Conservation (phyloP, 2,329 filamentous ascomycete species). For the Seiridium cupressi region DNA sequence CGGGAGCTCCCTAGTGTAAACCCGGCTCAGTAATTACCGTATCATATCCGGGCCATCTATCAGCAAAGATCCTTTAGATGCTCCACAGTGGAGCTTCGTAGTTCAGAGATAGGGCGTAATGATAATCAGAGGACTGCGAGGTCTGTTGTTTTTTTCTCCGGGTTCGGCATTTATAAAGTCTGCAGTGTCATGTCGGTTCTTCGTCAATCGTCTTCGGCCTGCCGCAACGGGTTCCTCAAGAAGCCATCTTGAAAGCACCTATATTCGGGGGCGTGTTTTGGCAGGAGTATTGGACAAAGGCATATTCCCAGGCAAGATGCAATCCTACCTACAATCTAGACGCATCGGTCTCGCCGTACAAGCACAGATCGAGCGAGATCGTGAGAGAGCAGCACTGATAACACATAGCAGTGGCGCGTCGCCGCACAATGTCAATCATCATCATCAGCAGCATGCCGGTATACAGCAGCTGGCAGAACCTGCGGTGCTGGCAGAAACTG, state of each 20-base stretch:
- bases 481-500: background rate
- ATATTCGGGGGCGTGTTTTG: background rate
- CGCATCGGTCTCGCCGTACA: conserved; percentile 16
- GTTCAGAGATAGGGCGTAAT: conserved; percentile 1
- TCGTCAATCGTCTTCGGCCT: background rate
- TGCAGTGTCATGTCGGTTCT: background rate
- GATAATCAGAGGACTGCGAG: background rate
- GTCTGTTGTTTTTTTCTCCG: background rate
- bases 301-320: conserved; percentile 14
- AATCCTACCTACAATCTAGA: conserved; percentile 20
- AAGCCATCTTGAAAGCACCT: too few species aligned
- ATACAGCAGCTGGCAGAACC: background rate
- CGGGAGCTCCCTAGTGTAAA: background rate
- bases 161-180: background rate
- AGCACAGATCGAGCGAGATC: conserved; percentile 20
- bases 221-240: too few species aligned
- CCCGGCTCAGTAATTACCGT: background rate
- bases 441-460: background rate
- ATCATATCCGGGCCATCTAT: background rate
- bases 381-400: conserved; percentile 14
- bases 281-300: background rate
- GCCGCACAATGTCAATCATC: background rate
- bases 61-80: background rate
- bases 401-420: conserved; percentile 8
- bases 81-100: background rate